Evolutionary conservation across 2,329 filamentous ascomycete species (phyloP).

Genomic region (Scortechinia acanthostroma): DNA sequence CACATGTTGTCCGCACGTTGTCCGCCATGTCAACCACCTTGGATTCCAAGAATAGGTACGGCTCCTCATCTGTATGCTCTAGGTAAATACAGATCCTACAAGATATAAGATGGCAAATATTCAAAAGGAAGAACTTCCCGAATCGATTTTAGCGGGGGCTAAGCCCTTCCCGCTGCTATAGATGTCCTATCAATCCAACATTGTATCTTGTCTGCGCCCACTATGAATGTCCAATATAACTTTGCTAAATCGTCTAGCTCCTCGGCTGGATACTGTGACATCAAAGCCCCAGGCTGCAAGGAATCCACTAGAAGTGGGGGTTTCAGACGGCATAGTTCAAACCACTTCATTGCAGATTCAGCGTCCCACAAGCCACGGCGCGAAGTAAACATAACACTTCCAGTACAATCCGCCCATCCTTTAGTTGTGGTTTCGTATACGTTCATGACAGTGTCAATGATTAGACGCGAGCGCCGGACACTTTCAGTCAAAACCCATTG

Average conservation of each 20-base stretch:
- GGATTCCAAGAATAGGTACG: too few species aligned
- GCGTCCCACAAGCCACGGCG: constrained; percentile 16
- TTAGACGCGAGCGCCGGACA: constrained; percentile 15
- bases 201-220: neutral
- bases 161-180: too few species aligned
- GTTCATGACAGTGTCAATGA: constrained; percentile 11
- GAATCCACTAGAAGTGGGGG: neutral
- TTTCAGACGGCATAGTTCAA: neutral
- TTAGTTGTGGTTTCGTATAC: constrained; percentile 14
- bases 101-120: too few species aligned
- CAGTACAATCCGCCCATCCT: constrained; percentile 16
- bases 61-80: too few species aligned
- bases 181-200: neutral
- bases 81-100: too few species aligned
- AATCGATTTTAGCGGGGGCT: too few species aligned
- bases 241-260: neutral
- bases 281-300: neutral
- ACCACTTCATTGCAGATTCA: constrained; percentile 9
- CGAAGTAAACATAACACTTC: constrained; percentile 14
- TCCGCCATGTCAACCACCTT: too few species aligned
- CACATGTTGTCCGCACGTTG: too few species aligned
- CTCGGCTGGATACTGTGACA: neutral
- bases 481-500: constrained; percentile 18
- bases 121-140: too few species aligned
- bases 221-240: neutral